Conservation (phyloP, 148 eudicot species). For the Amaranthus hypochondriacus region DNA sequence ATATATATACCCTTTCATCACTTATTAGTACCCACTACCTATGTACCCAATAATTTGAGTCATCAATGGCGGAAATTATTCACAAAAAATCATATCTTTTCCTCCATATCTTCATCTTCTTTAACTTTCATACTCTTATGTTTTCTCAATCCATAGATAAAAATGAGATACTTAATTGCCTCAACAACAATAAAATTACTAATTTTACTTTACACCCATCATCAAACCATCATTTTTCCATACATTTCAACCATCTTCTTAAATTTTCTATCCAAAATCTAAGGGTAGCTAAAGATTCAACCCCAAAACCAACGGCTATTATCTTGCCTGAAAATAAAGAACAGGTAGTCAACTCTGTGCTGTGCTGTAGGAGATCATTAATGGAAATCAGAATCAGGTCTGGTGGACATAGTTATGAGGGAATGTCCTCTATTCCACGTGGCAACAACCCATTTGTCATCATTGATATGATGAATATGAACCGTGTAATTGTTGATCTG, state of each 20-base stretch:
- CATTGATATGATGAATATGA: slow-evolving; percentile 39
- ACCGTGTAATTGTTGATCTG: slow-evolving; percentile 27
- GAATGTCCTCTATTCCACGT: slow-evolving; percentile 42
- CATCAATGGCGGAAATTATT: slow-evolving; percentile 12
- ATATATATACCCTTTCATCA: too few relatives aligned
- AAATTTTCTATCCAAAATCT: slow-evolving; percentile 62
- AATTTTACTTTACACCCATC: slow-evolving; percentile 42
- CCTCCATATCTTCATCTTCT: background rate
- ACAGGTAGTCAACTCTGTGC: slow-evolving; percentile 31
- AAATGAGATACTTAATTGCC: slow-evolving; percentile 30
- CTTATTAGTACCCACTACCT: background rate
- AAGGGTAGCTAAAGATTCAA: slow-evolving; percentile 11
- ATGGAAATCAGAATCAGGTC: slow-evolving; percentile 48
- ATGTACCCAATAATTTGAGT: background rate
- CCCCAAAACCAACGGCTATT: slow-evolving; percentile 34
- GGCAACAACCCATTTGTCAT: slow-evolving; percentile 40
- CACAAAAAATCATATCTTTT: background rate
- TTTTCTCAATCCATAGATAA: slow-evolving; percentile 5
- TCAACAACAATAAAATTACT: slow-evolving; percentile 29
- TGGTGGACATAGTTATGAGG: slow-evolving; percentile 74
- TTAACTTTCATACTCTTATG: background rate
- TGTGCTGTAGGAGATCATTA: slow-evolving; percentile 28
- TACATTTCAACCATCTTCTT: slow-evolving; percentile 30
- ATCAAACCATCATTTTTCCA: background rate
- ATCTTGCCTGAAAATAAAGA: slow-evolving; percentile 45